Evolutionary conservation across 768 basidiomycete species (phyloP), one percentile per base, ranked within the genome.

Genomic region (Lactarius trivialis): DNA sequence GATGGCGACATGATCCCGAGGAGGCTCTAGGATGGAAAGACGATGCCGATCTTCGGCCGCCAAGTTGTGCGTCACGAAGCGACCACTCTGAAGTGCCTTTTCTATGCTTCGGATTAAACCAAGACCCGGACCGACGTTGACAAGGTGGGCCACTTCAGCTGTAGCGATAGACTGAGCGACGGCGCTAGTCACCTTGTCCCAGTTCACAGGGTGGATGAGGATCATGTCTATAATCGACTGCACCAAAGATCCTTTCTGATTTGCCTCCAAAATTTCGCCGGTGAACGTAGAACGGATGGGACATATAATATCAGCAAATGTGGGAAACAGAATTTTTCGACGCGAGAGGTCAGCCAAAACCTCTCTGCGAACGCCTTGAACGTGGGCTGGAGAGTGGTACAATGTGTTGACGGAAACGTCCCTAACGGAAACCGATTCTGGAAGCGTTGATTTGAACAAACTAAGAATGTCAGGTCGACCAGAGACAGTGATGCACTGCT

Each of bases 1-100:
- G 60, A 89, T 81, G 0, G 88, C 89, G 53, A 90, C 81, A 3
- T 83, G 79, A 51, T 82, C 78, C 64, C 78, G 77, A 43, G 74
- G 75, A 7, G 70, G 62, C 17, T 68, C 37, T 8, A 17, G 5
- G 26, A 39, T 33, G 15, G 66, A 15, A 17, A 17, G 49, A 14
- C 43, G 19, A 12, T 36, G 39, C 19, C 26, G 32, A 14, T 60
- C 55, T 33, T 48, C 37, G 14, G 50, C 37, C 19, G 34, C 33
- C 26, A 65, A 24, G 33, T 65, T 43, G n/a, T 65, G 39, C 12
- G 57, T 50, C 36, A 53, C 19, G n/a, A 71, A 49, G 19, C 58
- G 52, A 24, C 61, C 60, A 52, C 63, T 65, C 30, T 72, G 68
- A 48, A 79, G 68, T 1, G 66, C 67, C 43, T 74, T 71, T 68